phyloP scores from a whole-genome alignment of 1,139 yeast species.

The Zygoascus sp. region DNA sequence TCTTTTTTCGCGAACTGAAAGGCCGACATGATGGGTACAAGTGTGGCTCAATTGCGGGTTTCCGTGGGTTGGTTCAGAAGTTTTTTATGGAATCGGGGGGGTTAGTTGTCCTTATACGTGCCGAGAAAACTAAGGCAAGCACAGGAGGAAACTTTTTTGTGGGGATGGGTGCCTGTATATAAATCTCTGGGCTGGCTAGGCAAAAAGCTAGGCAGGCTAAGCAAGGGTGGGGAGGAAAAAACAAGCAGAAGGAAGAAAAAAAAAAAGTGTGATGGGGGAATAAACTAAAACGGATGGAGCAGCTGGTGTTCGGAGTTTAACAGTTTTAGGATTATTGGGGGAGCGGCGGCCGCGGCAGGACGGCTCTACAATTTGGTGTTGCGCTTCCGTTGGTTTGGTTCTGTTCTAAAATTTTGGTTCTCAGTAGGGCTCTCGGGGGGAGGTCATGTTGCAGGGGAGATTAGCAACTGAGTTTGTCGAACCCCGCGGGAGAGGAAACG shows the following conservation, averaged over 20 bases:
- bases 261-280: neutral
- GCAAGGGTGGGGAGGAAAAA: neutral
- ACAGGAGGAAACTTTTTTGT: neutral
- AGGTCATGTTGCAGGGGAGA: neutral
- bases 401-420: too few species aligned
- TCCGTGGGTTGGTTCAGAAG: too few species aligned
- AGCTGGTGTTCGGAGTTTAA: neutral
- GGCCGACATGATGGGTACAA: neutral
- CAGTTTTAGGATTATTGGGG: neutral
- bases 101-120: too few species aligned
- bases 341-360: too few species aligned
- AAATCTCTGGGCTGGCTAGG: neutral
- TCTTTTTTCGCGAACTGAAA: conserved; percentile 3
- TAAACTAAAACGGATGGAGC: too few species aligned
- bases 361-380: too few species aligned
- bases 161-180: neutral
- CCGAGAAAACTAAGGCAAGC: too few species aligned
- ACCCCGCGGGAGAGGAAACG: too few species aligned
- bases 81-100: too few species aligned
- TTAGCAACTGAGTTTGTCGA: too few species aligned
- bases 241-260: neutral
- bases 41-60: too few species aligned
- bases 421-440: too few species aligned
- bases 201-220: neutral
- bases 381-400: neutral